These are phyloP conservation scores for Leccinum subfulvum DNA, from an alignment of 1,284 basidiomycete genomes.

Conservation along the genomic window DNA sequence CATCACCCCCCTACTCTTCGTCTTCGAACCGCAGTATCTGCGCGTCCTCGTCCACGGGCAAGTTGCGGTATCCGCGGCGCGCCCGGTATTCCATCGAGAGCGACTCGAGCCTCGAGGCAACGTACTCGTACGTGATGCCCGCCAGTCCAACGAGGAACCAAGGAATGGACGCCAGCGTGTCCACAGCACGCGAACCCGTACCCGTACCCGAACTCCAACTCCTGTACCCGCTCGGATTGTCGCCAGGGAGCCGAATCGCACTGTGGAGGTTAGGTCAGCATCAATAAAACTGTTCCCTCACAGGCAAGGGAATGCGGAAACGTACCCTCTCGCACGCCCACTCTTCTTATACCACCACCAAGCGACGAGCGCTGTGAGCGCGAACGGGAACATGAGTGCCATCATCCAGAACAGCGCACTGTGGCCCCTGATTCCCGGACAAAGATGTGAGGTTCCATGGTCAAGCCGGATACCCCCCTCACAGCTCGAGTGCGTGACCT, in stretches of 20 bases:
- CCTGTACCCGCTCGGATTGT: conserved; percentile 37
- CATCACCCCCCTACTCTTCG: conserved; percentile 48
- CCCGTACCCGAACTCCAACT: conserved; percentile 41
- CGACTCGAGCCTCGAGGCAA: conserved; percentile 46
- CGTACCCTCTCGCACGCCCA: conserved; percentile 71
- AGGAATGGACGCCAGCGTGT: conserved; percentile 79
- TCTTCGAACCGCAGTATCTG: conserved; percentile 80
- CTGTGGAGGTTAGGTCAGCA: conserved; percentile 36
- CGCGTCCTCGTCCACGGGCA: conserved; percentile 88
- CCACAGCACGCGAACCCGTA: conserved; percentile 51
- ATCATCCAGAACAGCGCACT: conserved; percentile 81
- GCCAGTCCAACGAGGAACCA: conserved; percentile 82
- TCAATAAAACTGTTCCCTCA: conserved; percentile 8
- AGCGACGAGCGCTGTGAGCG: conserved; percentile 68
- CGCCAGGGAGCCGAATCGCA: conserved; percentile 72
- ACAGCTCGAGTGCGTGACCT: conserved; percentile 85
- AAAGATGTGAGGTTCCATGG: conserved; percentile 67
- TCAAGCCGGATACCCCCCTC: conserved; percentile 75
- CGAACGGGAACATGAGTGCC: conserved; percentile 72
- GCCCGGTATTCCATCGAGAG: conserved; percentile 43
- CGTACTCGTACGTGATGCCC: conserved; percentile 71
- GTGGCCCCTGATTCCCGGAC: conserved; percentile 75
- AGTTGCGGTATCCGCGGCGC: conserved; percentile 73
- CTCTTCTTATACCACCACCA: conserved; percentile 79
- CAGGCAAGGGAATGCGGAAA: conserved; percentile 1